Conservation (phyloP, 1,284 basidiomycete genomes). For the Ganoderma lingzhi region DNA sequence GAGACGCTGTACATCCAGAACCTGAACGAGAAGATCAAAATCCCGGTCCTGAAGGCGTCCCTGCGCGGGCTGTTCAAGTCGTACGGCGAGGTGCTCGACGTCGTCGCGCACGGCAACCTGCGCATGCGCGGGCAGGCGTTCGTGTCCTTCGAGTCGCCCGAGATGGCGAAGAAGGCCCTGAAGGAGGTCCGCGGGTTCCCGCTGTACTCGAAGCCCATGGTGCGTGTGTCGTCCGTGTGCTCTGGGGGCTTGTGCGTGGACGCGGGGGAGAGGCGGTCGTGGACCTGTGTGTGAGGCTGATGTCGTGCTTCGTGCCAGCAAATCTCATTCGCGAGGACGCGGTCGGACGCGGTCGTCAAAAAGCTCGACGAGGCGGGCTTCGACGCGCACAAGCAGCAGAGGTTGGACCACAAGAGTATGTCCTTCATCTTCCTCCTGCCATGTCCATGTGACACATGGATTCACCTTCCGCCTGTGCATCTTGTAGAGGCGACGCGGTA, state of each 20-base stretch:
- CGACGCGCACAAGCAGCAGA: conserved; percentile 78
- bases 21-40: conserved; percentile 95
- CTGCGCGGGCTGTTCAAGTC: conserved; percentile 91
- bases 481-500: conserved; percentile 73
- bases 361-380: conserved; percentile 69
- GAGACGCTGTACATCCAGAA: conserved; percentile 98
- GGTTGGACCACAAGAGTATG: conserved; percentile 87
- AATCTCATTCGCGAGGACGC: conserved; percentile 91
- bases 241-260: background rate
- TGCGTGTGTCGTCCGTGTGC: conserved; percentile 45
- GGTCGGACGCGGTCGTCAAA: conserved; percentile 91
- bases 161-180: conserved; percentile 87
- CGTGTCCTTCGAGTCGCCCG: conserved; percentile 86
- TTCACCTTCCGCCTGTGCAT: background rate
- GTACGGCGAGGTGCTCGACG: conserved; percentile 92
- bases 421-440: conserved; percentile 16
- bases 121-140: conserved; percentile 99
- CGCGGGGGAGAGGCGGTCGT: background rate
- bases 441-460: background rate
- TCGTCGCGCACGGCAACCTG: conserved; percentile 92
- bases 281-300: background rate
- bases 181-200: conserved; percentile 95
- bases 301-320: conserved; percentile 59
- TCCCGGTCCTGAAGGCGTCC: conserved; percentile 90
- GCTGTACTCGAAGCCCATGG: conserved; percentile 96